phyloP scores from a whole-genome alignment of 1,284 basidiomycete genomes.

The Waitea zeae region DNA sequence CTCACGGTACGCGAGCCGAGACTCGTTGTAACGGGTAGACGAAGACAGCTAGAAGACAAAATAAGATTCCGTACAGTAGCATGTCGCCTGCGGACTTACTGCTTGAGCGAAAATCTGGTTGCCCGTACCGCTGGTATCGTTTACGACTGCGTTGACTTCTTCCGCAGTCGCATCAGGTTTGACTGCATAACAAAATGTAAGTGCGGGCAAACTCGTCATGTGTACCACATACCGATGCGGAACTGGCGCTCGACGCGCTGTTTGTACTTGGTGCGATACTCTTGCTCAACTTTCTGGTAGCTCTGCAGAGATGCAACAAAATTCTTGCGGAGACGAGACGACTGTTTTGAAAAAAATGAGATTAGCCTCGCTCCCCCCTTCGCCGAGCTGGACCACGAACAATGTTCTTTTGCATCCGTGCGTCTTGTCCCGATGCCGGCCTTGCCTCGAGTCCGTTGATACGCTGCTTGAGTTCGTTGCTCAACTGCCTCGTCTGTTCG shows the following conservation, averaged over 20 bases:
- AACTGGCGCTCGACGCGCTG: conserved; percentile 82
- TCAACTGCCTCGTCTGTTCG: conserved; percentile 42
- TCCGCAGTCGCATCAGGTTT: conserved; percentile 82
- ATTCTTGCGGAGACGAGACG: conserved; percentile 14
- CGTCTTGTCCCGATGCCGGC: conserved; percentile 26
- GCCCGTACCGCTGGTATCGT: conserved; percentile 39
- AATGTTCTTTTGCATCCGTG: conserved; percentile 52
- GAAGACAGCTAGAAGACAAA: conserved; percentile 27
- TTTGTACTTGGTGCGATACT: conserved; percentile 67
- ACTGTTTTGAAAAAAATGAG: neutral
- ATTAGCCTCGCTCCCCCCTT: neutral
- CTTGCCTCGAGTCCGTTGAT: conserved; percentile 36
- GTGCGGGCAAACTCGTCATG: neutral
- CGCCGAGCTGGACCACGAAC: conserved; percentile 18
- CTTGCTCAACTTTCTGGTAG: conserved; percentile 76
- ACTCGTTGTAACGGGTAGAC: conserved; percentile 74
- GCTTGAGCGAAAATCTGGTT: conserved; percentile 80
- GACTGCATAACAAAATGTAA: conserved; percentile 23
- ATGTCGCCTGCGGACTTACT: conserved; percentile 22
- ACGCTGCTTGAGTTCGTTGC: conserved; percentile 42
- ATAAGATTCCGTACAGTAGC: neutral
- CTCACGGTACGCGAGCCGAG: conserved; percentile 73
- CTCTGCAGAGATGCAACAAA: conserved; percentile 55
- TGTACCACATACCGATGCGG: conserved; percentile 55
- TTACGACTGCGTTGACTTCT: conserved; percentile 66